These are phyloP conservation scores for Tetrapisispora iriomotensis DNA, from an alignment of 805 yeast genomes.

Conservation along the genomic window DNA sequence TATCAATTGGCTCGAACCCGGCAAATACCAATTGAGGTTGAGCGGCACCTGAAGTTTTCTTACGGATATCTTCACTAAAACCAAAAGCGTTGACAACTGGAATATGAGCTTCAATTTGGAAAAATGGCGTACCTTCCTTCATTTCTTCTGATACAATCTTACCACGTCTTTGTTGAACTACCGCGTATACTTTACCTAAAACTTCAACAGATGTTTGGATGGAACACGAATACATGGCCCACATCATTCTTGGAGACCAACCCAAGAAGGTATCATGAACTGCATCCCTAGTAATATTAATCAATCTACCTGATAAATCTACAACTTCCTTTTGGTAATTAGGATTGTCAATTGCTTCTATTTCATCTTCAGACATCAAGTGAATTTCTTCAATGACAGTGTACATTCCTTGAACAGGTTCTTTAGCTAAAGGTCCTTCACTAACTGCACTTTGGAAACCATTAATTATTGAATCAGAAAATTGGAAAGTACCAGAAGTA, in stretches of 20 bases:
- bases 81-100: conserved; percentile 98
- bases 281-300: conserved; percentile 60
- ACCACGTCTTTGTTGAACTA: conserved; percentile 83
- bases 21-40: conserved; percentile 88
- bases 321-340: conserved; percentile 28
- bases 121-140: conserved; percentile 97
- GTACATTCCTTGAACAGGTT: conserved; percentile 76
- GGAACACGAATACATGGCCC: conserved; percentile 91
- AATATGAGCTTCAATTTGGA: conserved; percentile 70
- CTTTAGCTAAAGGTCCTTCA: conserved; percentile 84
- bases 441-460: conserved; percentile 78
- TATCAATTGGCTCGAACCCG: conserved; percentile 77
- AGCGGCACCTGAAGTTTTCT: conserved; percentile 92
- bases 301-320: conserved; percentile 59
- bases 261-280: conserved; percentile 62
- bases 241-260: conserved; percentile 82
- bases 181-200: conserved; percentile 89
- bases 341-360: conserved; percentile 14
- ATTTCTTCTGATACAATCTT: conserved; percentile 80
- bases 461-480: conserved; percentile 56
- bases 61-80: conserved; percentile 87
- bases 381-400: conserved; percentile 38
- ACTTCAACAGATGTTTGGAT: conserved; percentile 93
- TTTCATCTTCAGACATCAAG: conserved; percentile 24
- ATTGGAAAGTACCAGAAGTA: conserved; percentile 25